A percentile compares a stretch with the other conserved stretches of the same genome.
Conservation (phyloP, 2,329 filamentous ascomycete species). For the Trichoderma arundinaceum region DNA sequence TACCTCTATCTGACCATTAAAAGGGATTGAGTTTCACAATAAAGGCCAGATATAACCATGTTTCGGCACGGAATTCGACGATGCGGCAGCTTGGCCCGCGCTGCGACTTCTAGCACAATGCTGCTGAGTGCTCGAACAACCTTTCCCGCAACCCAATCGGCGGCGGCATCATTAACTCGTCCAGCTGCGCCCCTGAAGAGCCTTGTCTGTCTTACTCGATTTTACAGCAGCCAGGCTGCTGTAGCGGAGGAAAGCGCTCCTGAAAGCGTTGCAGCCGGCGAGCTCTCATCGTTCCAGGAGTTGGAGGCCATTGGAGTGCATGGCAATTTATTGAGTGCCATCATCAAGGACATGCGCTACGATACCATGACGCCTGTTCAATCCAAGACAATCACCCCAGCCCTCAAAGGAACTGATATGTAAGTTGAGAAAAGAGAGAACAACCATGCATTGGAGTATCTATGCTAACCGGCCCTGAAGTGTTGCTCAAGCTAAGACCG, state of each 20-base stretch:
- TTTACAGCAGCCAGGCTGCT: slow-evolving; percentile 50
- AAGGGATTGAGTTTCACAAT: not conserved
- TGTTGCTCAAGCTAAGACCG: slow-evolving; percentile 93
- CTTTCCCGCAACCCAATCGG: slow-evolving; percentile 38
- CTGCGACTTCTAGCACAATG: slow-evolving; percentile 40
- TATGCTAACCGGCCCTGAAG: slow-evolving; percentile 49
- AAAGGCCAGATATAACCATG: slow-evolving; percentile 37
- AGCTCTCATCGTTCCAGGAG: slow-evolving; percentile 52
- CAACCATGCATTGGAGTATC: not conserved
- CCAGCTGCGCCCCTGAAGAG: slow-evolving; percentile 35
- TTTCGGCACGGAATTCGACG: slow-evolving; percentile 49
- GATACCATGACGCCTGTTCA: slow-evolving; percentile 93
- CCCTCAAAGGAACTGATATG: slow-evolving; percentile 82
- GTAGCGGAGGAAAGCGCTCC: slow-evolving; percentile 37
- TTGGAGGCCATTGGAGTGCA: slow-evolving; percentile 61
- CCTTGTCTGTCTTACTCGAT: slow-evolving; percentile 39
- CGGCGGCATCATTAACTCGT: slow-evolving; percentile 35
- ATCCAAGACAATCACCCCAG: slow-evolving; percentile 78
- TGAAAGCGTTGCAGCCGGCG: slow-evolving; percentile 32
- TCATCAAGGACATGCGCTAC: slow-evolving; percentile 76
- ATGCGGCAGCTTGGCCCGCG: slow-evolving; percentile 47
- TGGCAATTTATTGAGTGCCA: slow-evolving; percentile 66
- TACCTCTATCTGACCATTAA: not conserved
- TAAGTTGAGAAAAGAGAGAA: slow-evolving; percentile 52
- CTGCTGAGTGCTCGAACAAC: slow-evolving; percentile 41